Percentiles rank a stretch among this genome's conserved stretches.
These are phyloP conservation scores for Dichotomopilus funicola DNA, from an alignment of 2,329 filamentous ascomycete genomes.

Conservation along the genomic window DNA sequence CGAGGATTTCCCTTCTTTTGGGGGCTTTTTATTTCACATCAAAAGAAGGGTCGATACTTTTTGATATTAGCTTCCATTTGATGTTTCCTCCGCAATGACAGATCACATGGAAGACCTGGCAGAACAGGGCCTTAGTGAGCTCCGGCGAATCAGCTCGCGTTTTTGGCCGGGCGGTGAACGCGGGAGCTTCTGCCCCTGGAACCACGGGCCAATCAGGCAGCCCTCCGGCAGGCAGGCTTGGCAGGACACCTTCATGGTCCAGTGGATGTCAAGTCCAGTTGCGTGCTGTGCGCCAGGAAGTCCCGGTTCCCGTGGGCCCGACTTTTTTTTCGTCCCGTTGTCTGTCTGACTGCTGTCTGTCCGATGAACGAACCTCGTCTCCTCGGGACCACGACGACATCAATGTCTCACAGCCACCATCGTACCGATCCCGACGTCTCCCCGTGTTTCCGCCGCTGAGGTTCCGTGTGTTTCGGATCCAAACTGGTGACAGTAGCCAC, in stretches of 20 bases:
- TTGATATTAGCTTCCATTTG: no score
- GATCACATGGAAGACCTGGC: no score
- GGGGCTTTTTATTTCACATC: no score
- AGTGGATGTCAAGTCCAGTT: neutral
- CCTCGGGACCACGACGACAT: neutral
- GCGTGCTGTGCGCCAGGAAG: neutral
- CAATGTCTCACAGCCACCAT: constrained; percentile 8
- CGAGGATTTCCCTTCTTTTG: no score
- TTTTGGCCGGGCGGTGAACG: neutral
- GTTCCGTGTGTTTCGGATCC: neutral
- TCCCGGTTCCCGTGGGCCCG: neutral
- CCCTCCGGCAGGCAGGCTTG: no score
- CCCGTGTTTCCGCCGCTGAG: neutral
- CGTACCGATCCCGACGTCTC: neutral
- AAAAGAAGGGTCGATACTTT: no score
- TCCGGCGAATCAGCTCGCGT: neutral
- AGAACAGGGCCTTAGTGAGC: no score
- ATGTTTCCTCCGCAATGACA: no score
- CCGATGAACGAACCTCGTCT: no score
- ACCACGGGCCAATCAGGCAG: no score
- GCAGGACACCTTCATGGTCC: no score
- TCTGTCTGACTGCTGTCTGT: no score
- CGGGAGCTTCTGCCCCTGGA: neutral
- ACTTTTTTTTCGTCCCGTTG: neutral
- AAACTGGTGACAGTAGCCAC: constrained; percentile 12